These are phyloP conservation scores for Spathaspora gorwiae DNA, from an alignment of 805 yeast species.

Conservation along the genomic window DNA sequence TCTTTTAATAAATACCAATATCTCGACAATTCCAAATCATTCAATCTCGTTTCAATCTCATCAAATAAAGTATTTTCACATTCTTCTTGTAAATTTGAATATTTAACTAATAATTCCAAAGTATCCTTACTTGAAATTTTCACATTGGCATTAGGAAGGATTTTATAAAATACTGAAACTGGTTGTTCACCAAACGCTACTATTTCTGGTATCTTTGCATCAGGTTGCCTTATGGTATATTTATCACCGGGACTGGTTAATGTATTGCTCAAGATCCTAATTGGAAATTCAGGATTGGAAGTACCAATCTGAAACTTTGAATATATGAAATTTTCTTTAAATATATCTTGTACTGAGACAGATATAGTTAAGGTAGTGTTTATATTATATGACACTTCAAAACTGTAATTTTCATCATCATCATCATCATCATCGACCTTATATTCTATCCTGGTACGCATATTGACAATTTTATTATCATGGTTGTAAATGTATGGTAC, in stretches of 20 bases:
- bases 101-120: conserved; percentile 41
- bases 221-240: conserved; percentile 20
- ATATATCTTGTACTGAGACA: conserved; percentile 78
- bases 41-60: background rate
- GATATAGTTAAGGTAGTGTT: conserved; percentile 58
- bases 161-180: conserved; percentile 53
- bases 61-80: conserved; percentile 16
- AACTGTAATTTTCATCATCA: conserved; percentile 16
- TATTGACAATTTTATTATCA: conserved; percentile 21
- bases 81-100: conserved; percentile 46
- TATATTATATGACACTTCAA: conserved; percentile 28
- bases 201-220: conserved; percentile 20
- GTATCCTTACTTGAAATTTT: conserved; percentile 24
- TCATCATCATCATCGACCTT: background rate
- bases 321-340: conserved; percentile 50
- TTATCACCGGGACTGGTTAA: conserved; percentile 27
- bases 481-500: conserved; percentile 29
- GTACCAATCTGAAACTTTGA: conserved; percentile 70
- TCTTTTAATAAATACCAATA: conserved; percentile 21
- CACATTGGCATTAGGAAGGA: conserved; percentile 24
- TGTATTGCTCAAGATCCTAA: conserved; percentile 45
- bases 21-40: conserved; percentile 7
- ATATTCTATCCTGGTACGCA: conserved; percentile 20
- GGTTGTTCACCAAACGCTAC: conserved; percentile 71
- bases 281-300: conserved; percentile 46